phyloP scores from a whole-genome alignment of 305 asterid genomes.

The Solanum hybrid region DNA sequence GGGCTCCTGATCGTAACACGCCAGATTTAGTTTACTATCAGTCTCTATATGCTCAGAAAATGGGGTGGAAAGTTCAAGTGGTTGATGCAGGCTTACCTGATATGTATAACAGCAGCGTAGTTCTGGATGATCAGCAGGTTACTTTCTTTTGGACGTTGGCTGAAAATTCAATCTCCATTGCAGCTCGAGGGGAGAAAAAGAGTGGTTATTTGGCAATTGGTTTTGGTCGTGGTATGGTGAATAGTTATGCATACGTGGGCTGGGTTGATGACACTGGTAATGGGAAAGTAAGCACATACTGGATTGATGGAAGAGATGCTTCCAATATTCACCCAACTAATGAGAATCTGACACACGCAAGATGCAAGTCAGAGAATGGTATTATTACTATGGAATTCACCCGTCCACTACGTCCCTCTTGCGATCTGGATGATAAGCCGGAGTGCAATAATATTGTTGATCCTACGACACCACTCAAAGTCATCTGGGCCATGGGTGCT shows the following conservation, averaged over 20 bases:
- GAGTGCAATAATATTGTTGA: constrained; percentile 87
- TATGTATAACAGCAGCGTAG: constrained; percentile 86
- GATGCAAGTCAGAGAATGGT: constrained; percentile 95
- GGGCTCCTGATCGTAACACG: constrained; percentile 95
- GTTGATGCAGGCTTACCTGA: constrained; percentile 97
- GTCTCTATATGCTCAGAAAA: constrained; percentile 64
- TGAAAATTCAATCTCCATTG: constrained; percentile 73
- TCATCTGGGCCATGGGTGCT: constrained; percentile 97
- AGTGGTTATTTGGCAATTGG: constrained; percentile 95
- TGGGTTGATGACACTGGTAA: constrained; percentile 74
- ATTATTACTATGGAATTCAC: constrained; percentile 88
- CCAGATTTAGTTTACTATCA: constrained; percentile 94
- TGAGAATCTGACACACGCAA: constrained; percentile 78
- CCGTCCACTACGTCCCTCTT: constrained; percentile 72
- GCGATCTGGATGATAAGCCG: constrained; percentile 40
- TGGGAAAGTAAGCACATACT: constrained; percentile 86
- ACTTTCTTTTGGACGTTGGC: constrained; percentile 90
- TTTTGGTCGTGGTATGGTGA: constrained; percentile 84
- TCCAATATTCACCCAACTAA: constrained; percentile 57
- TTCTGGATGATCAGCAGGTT: constrained; percentile 96
- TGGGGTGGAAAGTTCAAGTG: constrained; percentile 99
- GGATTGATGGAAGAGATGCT: constrained; percentile 76
- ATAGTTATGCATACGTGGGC: constrained; percentile 83
- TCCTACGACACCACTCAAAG: constrained; percentile 77
- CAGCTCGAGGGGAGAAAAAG: constrained; percentile 88